phyloP scores from a whole-genome alignment of 768 basidiomycete genomes.

The Phanerochaete sordida region DNA sequence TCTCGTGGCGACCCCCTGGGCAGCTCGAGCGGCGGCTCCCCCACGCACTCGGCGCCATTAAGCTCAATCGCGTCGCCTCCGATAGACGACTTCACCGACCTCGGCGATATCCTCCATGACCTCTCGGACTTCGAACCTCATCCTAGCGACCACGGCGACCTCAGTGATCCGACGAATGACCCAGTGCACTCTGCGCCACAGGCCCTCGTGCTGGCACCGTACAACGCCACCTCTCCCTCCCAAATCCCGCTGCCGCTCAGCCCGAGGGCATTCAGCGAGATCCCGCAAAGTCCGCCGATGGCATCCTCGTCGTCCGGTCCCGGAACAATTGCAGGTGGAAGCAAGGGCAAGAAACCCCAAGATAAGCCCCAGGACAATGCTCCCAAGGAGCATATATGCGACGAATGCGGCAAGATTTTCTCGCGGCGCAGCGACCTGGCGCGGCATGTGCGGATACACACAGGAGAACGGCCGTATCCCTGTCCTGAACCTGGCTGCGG shows the following conservation, averaged over 20 bases:
- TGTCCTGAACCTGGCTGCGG: slow-evolving; percentile 73
- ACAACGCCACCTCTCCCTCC: neutral
- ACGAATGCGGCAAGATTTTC: slow-evolving; percentile 77
- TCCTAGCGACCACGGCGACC: neutral
- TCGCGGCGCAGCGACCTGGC: slow-evolving; percentile 80
- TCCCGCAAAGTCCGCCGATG: slow-evolving; percentile 12
- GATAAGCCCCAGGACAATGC: slow-evolving; percentile 39
- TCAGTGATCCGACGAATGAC: neutral
- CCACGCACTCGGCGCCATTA: neutral
- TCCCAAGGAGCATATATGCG: slow-evolving; percentile 58
- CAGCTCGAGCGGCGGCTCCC: neutral
- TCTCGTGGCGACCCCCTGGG: neutral
- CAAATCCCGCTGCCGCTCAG: neutral
- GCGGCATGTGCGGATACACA: slow-evolving; percentile 87
- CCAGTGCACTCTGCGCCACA: neutral
- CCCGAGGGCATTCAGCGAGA: slow-evolving; percentile 1
- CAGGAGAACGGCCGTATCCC: slow-evolving; percentile 82
- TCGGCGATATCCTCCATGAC: slow-evolving; percentile 12
- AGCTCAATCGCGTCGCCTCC: neutral
- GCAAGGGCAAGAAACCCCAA: slow-evolving; percentile 27
- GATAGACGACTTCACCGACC: slow-evolving; percentile 3
- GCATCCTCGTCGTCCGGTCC: slow-evolving; percentile 20
- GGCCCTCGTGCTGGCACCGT: neutral
- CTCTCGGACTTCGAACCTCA: slow-evolving; percentile 5
- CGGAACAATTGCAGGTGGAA: slow-evolving; percentile 23